Percentiles rank a stretch among this genome's conserved stretches.
phyloP scores from a whole-genome alignment of 176 grass and related monocot genomes.

The Aegilops umbellulata region DNA sequence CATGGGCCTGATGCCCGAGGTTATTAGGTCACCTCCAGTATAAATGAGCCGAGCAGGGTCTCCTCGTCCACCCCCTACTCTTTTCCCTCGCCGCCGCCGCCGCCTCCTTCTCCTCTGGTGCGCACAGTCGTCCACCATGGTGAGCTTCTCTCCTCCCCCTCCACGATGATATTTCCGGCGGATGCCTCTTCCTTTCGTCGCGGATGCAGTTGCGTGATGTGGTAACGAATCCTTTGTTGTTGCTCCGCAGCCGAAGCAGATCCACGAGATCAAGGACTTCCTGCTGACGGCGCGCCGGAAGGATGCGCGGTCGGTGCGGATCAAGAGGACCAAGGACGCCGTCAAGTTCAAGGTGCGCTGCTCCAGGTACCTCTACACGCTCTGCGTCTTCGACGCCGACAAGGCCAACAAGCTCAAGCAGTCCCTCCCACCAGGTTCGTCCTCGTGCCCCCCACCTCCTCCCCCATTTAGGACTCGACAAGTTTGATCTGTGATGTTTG shows the following conservation, averaged over 20 bases:
- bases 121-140: constrained; percentile 19
- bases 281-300: constrained; percentile 81
- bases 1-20: neutral
- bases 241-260: constrained; percentile 71
- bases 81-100: neutral
- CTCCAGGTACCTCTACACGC: constrained; percentile 84
- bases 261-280: constrained; percentile 94
- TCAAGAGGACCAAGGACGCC: constrained; percentile 74
- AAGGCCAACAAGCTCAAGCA: constrained; percentile 91
- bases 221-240: neutral
- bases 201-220: neutral
- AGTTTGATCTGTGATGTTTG: neutral
- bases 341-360: constrained; percentile 91
- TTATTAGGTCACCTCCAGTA: neutral
- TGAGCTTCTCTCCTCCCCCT: neutral
- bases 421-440: constrained; percentile 68
- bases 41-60: neutral
- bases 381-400: constrained; percentile 80
- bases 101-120: neutral
- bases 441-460: neutral
- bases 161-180: neutral
- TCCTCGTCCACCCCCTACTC: neutral
- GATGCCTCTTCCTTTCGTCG: neutral
- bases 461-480: neutral
- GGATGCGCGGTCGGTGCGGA: constrained; percentile 72